phyloP scores from a whole-genome alignment of 78 protist species.

The Trichosphaerium sp. region DNA sequence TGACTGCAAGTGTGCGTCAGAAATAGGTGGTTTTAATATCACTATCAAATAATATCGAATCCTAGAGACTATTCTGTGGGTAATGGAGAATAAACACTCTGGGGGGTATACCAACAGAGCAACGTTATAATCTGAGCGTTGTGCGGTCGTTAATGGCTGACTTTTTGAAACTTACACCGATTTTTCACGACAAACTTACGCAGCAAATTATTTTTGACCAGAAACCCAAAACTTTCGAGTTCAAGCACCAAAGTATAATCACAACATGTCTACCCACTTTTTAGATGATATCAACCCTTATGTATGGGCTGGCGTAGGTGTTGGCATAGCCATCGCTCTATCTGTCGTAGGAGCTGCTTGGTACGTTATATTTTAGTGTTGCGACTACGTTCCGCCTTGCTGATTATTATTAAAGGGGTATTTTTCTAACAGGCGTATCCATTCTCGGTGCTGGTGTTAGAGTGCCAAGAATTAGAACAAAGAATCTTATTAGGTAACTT shows the following conservation, averaged over 20 bases:
- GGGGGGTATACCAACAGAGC: too few species aligned
- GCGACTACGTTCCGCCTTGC: background rate
- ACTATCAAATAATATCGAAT: too few species aligned
- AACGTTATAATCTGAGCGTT: too few species aligned
- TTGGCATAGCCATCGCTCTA: conserved; percentile 74
- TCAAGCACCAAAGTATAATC: background rate
- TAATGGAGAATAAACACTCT: too few species aligned
- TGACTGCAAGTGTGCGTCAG: too few species aligned
- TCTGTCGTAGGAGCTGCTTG: conserved; percentile 97
- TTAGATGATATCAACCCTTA: conserved; percentile 50
- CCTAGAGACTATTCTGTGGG: too few species aligned
- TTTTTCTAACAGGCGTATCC: conserved; percentile 78
- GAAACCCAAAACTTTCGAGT: too few species aligned
- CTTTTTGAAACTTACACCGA: too few species aligned
- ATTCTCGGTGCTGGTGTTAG: conserved; percentile 89
- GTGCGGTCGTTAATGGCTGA: too few species aligned
- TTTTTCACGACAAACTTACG: too few species aligned
- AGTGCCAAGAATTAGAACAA: conserved; percentile 85
- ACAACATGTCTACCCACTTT: background rate
- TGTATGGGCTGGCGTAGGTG: conserved; percentile 78
- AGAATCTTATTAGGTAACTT: conserved; percentile 75
- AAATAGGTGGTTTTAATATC: too few species aligned
- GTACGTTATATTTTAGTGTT: conserved; percentile 13
- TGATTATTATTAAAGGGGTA: conserved; percentile 58
- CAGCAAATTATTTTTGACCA: too few species aligned